phyloP scores from a whole-genome alignment of 2,329 filamentous ascomycete genomes.

The Sphaerulina vaccinii region DNA sequence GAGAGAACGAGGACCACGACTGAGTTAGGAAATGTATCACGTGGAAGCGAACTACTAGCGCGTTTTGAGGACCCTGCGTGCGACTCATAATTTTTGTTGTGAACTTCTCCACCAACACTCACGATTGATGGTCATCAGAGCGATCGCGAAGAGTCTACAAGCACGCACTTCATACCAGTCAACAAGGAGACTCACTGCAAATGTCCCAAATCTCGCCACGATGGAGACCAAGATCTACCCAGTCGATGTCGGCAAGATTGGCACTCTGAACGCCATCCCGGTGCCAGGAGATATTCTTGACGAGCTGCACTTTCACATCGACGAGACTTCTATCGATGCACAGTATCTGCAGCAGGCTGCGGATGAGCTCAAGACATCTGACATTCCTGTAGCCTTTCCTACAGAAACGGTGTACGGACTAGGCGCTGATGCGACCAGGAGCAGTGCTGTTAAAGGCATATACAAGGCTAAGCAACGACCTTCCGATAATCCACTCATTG shows the following conservation, averaged over 20 bases:
- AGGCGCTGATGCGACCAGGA: conserved; percentile 91
- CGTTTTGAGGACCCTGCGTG: too few species aligned
- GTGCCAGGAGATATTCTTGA: conserved; percentile 38
- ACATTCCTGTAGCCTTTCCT: conserved; percentile 86
- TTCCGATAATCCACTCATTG: conserved; percentile 91
- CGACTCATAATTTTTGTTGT: too few species aligned
- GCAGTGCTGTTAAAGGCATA: conserved; percentile 81
- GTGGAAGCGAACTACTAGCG: too few species aligned
- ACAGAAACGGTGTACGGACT: conserved; percentile 98
- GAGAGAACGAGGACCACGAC: too few species aligned
- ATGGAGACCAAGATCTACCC: conserved; percentile 42
- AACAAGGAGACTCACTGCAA: background rate
- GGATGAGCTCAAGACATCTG: conserved; percentile 60
- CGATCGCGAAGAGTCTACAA: background rate
- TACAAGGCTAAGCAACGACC: conserved; percentile 87
- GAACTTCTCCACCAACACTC: background rate
- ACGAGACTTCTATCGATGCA: conserved; percentile 45
- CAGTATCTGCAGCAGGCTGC: conserved; percentile 64
- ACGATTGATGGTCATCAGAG: background rate
- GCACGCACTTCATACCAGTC: too few species aligned
- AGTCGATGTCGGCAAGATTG: conserved; percentile 43
- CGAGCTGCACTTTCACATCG: conserved; percentile 34
- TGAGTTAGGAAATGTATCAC: too few species aligned
- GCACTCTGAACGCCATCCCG: conserved; percentile 36
- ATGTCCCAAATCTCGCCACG: background rate